Conservation (phyloP, 306 rosid species). For the Chamaecrista fasciculata region DNA sequence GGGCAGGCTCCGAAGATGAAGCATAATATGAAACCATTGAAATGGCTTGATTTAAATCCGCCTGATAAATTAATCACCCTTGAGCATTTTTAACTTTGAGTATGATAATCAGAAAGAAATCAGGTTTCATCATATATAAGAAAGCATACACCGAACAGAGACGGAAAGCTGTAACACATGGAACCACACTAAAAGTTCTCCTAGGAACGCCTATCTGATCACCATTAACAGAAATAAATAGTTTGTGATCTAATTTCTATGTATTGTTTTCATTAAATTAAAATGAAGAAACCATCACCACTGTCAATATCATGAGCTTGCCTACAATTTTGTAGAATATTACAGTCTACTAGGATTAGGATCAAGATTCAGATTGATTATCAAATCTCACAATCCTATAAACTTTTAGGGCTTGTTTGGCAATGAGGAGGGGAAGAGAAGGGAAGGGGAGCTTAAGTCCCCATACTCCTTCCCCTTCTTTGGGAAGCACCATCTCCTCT, state of each 20-base stretch:
- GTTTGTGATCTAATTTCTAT: background rate
- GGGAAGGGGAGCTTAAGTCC: no score
- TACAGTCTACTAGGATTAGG: no score
- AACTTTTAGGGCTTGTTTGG: no score
- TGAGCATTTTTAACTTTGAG: constrained; percentile 2
- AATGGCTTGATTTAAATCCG: constrained; percentile 84
- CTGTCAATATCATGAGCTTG: background rate
- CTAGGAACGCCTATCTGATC: background rate
- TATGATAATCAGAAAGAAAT: background rate
- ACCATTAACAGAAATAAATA: constrained; percentile 12
- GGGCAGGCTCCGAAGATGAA: constrained; percentile 92
- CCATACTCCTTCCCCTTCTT: no score
- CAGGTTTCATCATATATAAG: constrained; percentile 3
- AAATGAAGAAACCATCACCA: background rate
- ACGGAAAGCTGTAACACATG: background rate
- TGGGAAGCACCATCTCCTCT: no score
- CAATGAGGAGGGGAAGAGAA: no score
- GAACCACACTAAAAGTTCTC: background rate
- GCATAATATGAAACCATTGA: constrained; percentile 93
- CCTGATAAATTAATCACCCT: constrained; percentile 47
- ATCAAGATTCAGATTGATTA: no score
- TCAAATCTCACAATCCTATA: no score
- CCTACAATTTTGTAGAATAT: no score
- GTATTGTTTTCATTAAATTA: background rate
- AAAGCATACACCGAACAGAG: background rate